phyloP scores from a whole-genome alignment of 2,329 filamentous ascomycete species.

The Phaeosphaeriaceae sp. region DNA sequence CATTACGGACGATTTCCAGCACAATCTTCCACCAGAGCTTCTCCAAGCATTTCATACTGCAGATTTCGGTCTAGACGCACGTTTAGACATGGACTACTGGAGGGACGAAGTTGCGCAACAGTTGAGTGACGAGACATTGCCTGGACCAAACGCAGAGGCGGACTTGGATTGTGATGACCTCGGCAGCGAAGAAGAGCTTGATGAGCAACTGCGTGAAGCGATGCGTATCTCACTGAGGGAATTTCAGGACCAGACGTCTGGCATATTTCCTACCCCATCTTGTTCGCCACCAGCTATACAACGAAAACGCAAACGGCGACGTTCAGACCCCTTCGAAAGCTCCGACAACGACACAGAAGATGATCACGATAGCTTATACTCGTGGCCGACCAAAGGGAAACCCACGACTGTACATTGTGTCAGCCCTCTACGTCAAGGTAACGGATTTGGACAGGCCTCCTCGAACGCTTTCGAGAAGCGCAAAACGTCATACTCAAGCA shows the following conservation, averaged over 20 bases:
- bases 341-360: neutral
- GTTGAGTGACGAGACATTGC: neutral
- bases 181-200: neutral
- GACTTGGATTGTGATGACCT: neutral
- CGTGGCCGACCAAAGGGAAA: neutral
- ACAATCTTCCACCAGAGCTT: neutral
- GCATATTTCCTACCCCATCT: neutral
- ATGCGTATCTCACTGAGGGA: neutral
- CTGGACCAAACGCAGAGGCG: neutral
- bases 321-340: neutral
- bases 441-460: neutral
- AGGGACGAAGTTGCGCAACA: slow-evolving; percentile 3
- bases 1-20: neutral
- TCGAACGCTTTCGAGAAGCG: too few relatives aligned
- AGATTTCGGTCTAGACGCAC: neutral
- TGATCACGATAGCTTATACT: neutral
- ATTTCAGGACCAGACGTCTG: neutral
- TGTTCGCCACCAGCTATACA: neutral
- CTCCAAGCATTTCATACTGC: slow-evolving; percentile 15
- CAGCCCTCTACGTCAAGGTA: neutral
- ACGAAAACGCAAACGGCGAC: neutral
- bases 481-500: neutral
- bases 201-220: neutral
- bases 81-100: slow-evolving; percentile 19
- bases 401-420: neutral